phyloP scores from a whole-genome alignment of 495 filamentous ascomycete species.

The Daldinia caldariorum region DNA sequence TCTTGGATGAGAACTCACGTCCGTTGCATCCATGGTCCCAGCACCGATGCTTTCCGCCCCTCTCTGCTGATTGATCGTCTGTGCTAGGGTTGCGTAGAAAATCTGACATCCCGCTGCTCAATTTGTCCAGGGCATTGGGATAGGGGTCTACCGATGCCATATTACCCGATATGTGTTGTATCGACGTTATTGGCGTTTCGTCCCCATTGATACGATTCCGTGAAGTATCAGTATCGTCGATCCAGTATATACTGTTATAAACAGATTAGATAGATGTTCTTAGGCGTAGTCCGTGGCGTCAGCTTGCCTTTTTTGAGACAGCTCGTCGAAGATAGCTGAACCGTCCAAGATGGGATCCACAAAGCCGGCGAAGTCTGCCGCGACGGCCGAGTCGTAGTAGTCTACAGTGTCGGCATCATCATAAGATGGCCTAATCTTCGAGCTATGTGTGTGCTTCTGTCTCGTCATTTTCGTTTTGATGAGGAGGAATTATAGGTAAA shows the following conservation, averaged over 20 bases:
- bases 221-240: constrained; percentile 40
- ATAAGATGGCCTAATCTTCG: constrained; percentile 31
- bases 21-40: constrained; percentile 97
- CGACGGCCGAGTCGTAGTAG: constrained; percentile 16
- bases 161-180: constrained; percentile 43
- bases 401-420: constrained; percentile 15
- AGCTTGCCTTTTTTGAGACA: constrained; percentile 41
- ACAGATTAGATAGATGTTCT: constrained; percentile 17
- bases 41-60: constrained; percentile 77
- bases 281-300: background rate
- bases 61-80: constrained; percentile 29
- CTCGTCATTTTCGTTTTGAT: constrained; percentile 31
- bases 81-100: constrained; percentile 33
- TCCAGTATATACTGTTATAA: constrained; percentile 36
- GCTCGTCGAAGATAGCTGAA: constrained; percentile 40
- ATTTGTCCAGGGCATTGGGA: constrained; percentile 38
- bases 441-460: constrained; percentile 33
- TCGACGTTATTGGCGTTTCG: constrained; percentile 35
- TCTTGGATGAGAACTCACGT: constrained; percentile 93
- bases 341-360: constrained; percentile 36
- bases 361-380: constrained; percentile 34
- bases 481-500: constrained; percentile 9
- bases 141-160: constrained; percentile 25
- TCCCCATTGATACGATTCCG: constrained; percentile 45
- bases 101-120: constrained; percentile 37